Conservation (phyloP, 176 grass and related monocot species). For the Aegilops umbellulata region DNA sequence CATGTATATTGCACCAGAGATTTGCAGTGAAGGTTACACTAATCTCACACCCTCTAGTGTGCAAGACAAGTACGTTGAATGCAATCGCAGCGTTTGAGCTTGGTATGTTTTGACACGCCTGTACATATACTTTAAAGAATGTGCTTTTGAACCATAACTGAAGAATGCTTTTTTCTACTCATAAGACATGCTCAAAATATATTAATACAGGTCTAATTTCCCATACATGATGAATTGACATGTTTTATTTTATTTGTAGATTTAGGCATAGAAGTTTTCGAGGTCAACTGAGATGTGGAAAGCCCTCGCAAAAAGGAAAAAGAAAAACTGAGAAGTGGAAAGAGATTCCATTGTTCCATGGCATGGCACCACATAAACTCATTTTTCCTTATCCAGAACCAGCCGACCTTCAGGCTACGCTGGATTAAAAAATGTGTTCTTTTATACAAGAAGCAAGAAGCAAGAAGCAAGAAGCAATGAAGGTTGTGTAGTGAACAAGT, state of each 20-base stretch:
- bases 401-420: neutral
- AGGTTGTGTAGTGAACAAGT: neutral
- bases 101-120: neutral
- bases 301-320: too few relatives aligned
- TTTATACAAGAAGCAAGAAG: neutral
- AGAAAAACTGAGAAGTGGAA: neutral
- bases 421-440: neutral
- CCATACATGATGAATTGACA: neutral
- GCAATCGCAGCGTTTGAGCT: neutral
- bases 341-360: slow-evolving; percentile 27
- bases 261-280: neutral
- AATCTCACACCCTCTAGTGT: neutral
- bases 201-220: neutral
- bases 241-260: too few relatives aligned
- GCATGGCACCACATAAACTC: slow-evolving; percentile 13
- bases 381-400: slow-evolving; percentile 23
- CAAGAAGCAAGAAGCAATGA: neutral
- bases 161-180: neutral
- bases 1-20: neutral
- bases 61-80: neutral
- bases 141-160: neutral
- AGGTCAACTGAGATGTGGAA: neutral
- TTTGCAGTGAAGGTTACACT: neutral
- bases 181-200: neutral
- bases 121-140: neutral